Conservation (phyloP, 768 basidiomycete genomes). For the Lactifluus echinatus region DNA sequence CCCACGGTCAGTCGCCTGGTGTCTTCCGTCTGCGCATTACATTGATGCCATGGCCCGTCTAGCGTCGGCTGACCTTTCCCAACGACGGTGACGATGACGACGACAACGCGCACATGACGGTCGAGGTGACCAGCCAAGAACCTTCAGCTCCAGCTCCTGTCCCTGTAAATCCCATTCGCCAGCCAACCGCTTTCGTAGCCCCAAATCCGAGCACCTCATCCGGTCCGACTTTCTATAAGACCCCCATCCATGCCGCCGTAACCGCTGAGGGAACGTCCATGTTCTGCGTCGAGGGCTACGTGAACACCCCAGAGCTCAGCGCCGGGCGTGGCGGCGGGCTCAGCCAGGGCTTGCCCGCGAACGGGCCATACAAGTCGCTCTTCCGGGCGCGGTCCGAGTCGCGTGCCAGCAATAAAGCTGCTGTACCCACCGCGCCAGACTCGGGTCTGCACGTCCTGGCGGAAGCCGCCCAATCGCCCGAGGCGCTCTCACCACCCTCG, state of each 20-base stretch:
- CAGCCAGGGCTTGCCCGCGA: conserved; percentile 8
- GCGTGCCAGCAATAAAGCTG: neutral
- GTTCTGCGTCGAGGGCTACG: conserved; percentile 17
- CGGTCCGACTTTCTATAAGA: conserved; percentile 1
- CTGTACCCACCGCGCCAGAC: neutral
- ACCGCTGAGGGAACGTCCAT: conserved; percentile 12
- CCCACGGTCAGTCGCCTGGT: neutral
- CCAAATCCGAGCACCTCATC: neutral
- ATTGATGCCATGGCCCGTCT: neutral
- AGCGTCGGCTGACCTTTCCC: neutral
- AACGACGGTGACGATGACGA: conserved; percentile 1
- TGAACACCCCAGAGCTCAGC: conserved; percentile 16
- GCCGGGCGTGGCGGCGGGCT: conserved; percentile 10
- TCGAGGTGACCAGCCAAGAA: neutral
- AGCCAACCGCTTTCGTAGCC: conserved; percentile 5
- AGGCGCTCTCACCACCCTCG: conserved; percentile 7
- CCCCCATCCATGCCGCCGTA: neutral
- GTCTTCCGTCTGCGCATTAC: neutral
- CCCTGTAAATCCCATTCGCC: conserved; percentile 2
- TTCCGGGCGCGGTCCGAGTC: conserved; percentile 12
- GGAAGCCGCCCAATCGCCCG: conserved; percentile 12
- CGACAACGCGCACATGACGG: neutral
- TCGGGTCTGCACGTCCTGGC: conserved; percentile 12
- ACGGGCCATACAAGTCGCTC: conserved; percentile 16
- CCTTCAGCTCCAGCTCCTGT: neutral